Base-by-base conservation (phyloP, 1,139 yeast genomes). In the Blastobotrys arbuscula region DNA sequence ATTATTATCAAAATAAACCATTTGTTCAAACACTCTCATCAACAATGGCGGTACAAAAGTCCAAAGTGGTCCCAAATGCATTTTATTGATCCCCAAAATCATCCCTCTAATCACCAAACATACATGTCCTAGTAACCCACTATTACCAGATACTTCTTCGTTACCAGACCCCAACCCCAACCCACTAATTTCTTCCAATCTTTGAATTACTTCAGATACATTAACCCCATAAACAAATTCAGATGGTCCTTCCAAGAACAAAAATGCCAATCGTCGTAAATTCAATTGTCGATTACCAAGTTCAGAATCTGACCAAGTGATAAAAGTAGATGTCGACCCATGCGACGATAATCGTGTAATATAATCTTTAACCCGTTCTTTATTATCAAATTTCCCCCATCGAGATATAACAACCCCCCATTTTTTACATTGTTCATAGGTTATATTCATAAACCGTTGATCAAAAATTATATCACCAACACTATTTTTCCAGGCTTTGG, bases 11-110 rank as follows among this genome's bases (percentile, higher is more conserved):
- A 78, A 57, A 16, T 18, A 18, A n/a, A 39, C 9, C 23, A 49
- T 28, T 19, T 37, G 42, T 12, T 69, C 66, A 56, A 88, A 76
- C 15, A 81, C 70, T 9, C 71, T 63, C 46, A 78, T 79, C 45
- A 89, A 65, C 50, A 79, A 79, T 33, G 84, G 81, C 44, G 79
- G 75, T 3, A 88, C 74, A 39, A 79, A 69, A 0, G 86, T 77
- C 95, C 96, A 87, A 47, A 80, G 70, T 8, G 88, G 80, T 13
- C 77, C 69, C 45, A 89, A 69, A 60, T 85, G 90, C 16, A 79
- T 66, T 40, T 79, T 81, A 43, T 81, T 78, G 54, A 82, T 81
- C 52, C 76, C 77, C 52, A 88, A 61, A 2, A 83, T 66, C 15
- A 88, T 65, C 0, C 81, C 82, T 47, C 97, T 71, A 42, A 89